Percentiles rank a stretch among this genome's conserved stretches.
Conservation (phyloP, 2,329 filamentous ascomycete genomes). For the Helotiales sp. region DNA sequence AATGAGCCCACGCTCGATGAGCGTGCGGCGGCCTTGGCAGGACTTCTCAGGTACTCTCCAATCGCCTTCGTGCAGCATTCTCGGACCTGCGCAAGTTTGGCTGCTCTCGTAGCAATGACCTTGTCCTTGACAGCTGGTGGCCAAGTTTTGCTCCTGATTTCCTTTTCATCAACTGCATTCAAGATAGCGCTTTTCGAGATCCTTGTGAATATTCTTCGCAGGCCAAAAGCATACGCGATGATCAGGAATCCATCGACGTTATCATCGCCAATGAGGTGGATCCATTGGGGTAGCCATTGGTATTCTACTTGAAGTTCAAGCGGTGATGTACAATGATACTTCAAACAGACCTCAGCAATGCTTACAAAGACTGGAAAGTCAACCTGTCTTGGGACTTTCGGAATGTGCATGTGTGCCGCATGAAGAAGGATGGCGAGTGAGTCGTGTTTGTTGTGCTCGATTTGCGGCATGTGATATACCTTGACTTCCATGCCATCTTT, state of each 20-base stretch:
- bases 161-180: slow-evolving; percentile 44
- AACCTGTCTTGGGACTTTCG: slow-evolving; percentile 47
- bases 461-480: slow-evolving; percentile 54
- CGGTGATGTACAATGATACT: slow-evolving; percentile 52
- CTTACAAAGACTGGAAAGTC: slow-evolving; percentile 51
- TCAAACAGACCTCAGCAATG: slow-evolving; percentile 50
- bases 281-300: slow-evolving; percentile 53
- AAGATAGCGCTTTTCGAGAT: slow-evolving; percentile 51
- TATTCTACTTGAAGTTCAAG: slow-evolving; percentile 52
- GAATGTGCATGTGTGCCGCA: slow-evolving; percentile 51
- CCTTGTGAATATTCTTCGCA: slow-evolving; percentile 48
- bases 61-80: slow-evolving; percentile 45
- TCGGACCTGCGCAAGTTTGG: slow-evolving; percentile 52
- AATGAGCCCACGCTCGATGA: slow-evolving; percentile 26
- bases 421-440: slow-evolving; percentile 49
- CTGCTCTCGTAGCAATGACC: slow-evolving; percentile 48
- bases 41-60: slow-evolving; percentile 45
- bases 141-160: slow-evolving; percentile 46
- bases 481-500: slow-evolving; percentile 46
- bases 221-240: slow-evolving; percentile 54
- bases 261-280: slow-evolving; percentile 45
- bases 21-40: slow-evolving; percentile 14
- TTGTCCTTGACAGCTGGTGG: slow-evolving; percentile 48
- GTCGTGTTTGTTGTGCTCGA: slow-evolving; percentile 44
- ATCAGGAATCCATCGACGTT: slow-evolving; percentile 51